Base-by-base conservation (phyloP, 306 rosid genomes). In the Fragaria iinumae region DNA sequence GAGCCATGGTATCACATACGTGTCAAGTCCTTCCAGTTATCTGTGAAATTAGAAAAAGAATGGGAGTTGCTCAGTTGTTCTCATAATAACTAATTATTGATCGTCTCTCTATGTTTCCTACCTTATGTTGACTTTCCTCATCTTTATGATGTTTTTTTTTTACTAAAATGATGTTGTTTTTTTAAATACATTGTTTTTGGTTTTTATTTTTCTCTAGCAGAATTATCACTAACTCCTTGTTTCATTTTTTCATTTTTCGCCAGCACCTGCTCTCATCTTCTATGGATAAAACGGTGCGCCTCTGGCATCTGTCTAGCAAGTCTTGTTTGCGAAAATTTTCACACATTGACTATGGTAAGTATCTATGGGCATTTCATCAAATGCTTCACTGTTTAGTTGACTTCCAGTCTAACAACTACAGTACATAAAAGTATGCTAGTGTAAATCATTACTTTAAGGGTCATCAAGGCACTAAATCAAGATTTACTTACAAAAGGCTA, bases 231-330 rank as follows among this genome's bases (percentile, higher is more conserved):
- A 25, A 63, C 36, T 71, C 45, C 32, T 65, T 71, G 9, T 66
- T 45, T 64, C 36, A 65, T 79, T 66, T 72, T 47, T 45, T 76
- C 72, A 10, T 44, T 43, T 67, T 82, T 83, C 66, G 53, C 49
- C 96, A 96, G 99, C 96, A 88, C 55, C 82, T 96, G 89, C 99
- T 96, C 86, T 96, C 99, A 79, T 92, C 99, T 77, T 96, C 99
- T 75, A 96, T 96, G 99, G 99, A 96, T 90, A 96, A 96, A 89
- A 96, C 99, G 6, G 99, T 96, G 82, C 91, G 98, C 86, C 91
- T 96, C 60, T 96, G 99, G 99, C 88, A 96, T 77, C 79, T 96
- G 76, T 80, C 97, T 68, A 91, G 86, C 90, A 73, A 89, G 71
- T 79, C 98, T 84, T 96, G 99, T 83, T 78, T 96, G 90, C 88